Base-by-base conservation (phyloP, 495 filamentous ascomycete genomes). In the Cercophora newfieldiana region DNA sequence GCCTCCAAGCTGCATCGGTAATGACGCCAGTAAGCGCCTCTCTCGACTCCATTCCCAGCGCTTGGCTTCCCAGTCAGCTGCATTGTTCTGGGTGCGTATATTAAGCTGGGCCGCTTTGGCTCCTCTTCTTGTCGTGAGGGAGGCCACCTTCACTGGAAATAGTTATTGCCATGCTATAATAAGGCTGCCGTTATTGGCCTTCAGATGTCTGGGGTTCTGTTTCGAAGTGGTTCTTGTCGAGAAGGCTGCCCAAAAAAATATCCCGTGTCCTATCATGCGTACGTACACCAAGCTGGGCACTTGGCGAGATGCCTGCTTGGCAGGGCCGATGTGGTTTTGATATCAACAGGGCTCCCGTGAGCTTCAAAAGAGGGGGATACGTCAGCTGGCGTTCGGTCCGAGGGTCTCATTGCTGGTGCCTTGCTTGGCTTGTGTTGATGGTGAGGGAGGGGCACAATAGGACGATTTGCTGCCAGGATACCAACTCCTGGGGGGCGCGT, bases 301-400 rank as follows among this genome's bases (percentile, higher is more conserved):
- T 21, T 51, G 58, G 48, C 24, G 26, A 64, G 70, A 56, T 69
- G 72, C 72, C 72, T 74, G 72, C 72, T 74, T 74, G 72, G 72
- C 68, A 51, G 50, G 62, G 47, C 1, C 26, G 53, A 22, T 61
- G 54, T 26, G 25, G 28, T 33, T n/a, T 51, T 31, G 49, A 54
- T 14, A 16, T 29, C 49, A 47, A 63, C 49, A 33, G 31, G 57
- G 53, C 30, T 21, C 21, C 48, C 29, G 51, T 57, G 25, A 30
- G 3, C 19, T 30, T 8, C 1, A 57, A 21, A 33, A 31, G 21
- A 24, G 48, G 54, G 22, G 63, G 50, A 63, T 64, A 72, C 69
- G 71, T 73, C 69, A 71, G 71, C 63, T 66, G 26, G n/a, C 51
- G 31, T 7, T 37, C 28, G 25, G 37, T 2, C 26, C 26, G 60